These are phyloP conservation scores for Plectranthus barbatus DNA, from an alignment of 257 asterid genomes.

Conservation along the genomic window DNA sequence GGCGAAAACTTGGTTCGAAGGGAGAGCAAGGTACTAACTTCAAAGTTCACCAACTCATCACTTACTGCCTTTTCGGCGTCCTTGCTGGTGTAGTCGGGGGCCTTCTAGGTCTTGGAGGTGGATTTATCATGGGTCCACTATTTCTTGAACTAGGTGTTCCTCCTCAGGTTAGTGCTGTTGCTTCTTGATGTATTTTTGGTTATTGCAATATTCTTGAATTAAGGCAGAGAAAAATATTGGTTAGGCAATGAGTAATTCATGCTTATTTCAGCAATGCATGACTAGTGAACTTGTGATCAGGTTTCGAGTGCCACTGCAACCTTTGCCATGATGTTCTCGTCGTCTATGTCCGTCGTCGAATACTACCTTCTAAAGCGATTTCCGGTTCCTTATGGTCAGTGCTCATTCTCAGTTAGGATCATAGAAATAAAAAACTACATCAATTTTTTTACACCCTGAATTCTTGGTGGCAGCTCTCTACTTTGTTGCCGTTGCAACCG, in stretches of 20 bases:
- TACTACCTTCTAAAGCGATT: slow-evolving; percentile 87
- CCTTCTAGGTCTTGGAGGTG: slow-evolving; percentile 95
- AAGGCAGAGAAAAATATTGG: not conserved
- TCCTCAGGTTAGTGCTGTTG: slow-evolving; percentile 48
- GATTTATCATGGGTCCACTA: slow-evolving; percentile 72
- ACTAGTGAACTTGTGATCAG: slow-evolving; percentile 24
- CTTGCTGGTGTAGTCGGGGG: slow-evolving; percentile 95
- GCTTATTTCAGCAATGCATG: no score
- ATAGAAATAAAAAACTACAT: no score
- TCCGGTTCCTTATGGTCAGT: slow-evolving; percentile 89
- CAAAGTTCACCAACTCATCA: slow-evolving; percentile 48
- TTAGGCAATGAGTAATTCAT: no score
- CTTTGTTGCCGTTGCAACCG: slow-evolving; percentile 58
- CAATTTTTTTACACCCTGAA: not conserved
- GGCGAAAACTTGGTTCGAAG: slow-evolving; percentile 72
- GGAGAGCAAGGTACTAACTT: slow-evolving; percentile 63
- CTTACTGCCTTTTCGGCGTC: slow-evolving; percentile 64
- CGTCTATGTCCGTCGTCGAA: slow-evolving; percentile 97
- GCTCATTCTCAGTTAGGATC: not conserved
- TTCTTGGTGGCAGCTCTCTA: slow-evolving; percentile 50
- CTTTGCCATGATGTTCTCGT: slow-evolving; percentile 97
- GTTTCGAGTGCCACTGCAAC: slow-evolving; percentile 99
- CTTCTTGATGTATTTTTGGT: not conserved
- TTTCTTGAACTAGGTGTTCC: slow-evolving; percentile 54
- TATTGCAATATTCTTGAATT: not conserved